Conservation (phyloP, 2,329 filamentous ascomycete species). For the Paracorniculantispora psalliotae region DNA sequence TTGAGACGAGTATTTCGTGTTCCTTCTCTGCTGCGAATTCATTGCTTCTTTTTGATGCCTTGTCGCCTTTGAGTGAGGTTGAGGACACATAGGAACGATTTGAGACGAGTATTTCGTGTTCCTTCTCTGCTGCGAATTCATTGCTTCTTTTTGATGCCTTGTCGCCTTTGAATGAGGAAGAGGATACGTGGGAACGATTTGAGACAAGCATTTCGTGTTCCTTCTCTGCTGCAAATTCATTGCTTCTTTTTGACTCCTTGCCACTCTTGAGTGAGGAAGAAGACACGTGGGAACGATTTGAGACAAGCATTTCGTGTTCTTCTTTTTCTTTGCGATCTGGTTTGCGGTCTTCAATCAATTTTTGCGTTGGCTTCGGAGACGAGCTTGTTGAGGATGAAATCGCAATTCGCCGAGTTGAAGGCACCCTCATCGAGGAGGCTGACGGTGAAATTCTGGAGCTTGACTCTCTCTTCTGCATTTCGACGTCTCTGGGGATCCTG, state of each 20-base stretch:
- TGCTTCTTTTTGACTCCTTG: too few species aligned
- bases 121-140: too few species aligned
- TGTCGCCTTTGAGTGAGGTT: not conserved
- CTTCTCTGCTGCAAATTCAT: too few species aligned
- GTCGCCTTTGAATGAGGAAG: too few species aligned
- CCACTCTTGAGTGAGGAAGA: too few species aligned
- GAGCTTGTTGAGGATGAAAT: not conserved
- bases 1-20: not conserved
- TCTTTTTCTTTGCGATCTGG: too few species aligned
- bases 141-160: too few species aligned
- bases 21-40: slow-evolving; percentile 14
- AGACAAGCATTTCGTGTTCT: too few species aligned
- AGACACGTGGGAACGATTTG: too few species aligned
- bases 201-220: too few species aligned
- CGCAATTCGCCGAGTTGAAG: not conserved
- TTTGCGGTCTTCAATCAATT: not conserved
- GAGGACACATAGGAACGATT: not conserved
- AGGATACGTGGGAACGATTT: too few species aligned
- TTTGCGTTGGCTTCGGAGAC: not conserved
- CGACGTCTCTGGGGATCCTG: not conserved
- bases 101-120: not conserved
- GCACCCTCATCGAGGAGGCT: not conserved
- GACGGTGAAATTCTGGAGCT: not conserved
- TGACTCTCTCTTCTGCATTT: not conserved
- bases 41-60: not conserved